A percentile compares a stretch with the other conserved stretches of the same genome.
Evolutionary conservation across 2,329 filamentous ascomycete genomes (phyloP).

Genomic region (Metarhizium anisopliae): DNA sequence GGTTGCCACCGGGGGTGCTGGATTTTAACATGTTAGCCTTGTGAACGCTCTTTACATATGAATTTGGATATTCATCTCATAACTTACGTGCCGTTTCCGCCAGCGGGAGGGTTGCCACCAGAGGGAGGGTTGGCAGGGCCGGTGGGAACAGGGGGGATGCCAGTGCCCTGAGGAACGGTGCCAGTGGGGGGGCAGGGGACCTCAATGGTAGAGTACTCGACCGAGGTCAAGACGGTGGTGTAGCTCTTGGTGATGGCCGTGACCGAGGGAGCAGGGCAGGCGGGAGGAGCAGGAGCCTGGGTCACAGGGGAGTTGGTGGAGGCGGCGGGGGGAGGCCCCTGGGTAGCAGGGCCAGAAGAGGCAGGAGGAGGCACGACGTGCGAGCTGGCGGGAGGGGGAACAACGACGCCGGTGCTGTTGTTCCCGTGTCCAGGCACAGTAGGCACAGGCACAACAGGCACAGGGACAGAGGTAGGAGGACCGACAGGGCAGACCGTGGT

Average conservation of each 20-base stretch:
- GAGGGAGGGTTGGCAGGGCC: constrained; percentile 25
- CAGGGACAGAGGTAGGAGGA: constrained; percentile 12
- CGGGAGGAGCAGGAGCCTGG: constrained; percentile 7
- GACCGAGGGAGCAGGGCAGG: constrained; percentile 31
- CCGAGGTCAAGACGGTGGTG: constrained; percentile 46
- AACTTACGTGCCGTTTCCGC: no score
- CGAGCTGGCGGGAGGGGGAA: neutral
- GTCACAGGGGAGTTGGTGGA: constrained; percentile 2
- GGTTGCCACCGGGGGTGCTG: constrained; percentile 17
- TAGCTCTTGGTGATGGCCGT: constrained; percentile 45
- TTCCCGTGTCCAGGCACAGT: constrained; percentile 9
- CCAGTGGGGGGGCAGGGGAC: constrained; percentile 32
- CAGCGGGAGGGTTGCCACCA: constrained; percentile 18
- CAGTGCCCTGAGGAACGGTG: constrained; percentile 19
- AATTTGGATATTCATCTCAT: no score
- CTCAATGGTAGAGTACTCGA: constrained; percentile 42
- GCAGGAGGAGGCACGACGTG: constrained; percentile 7
- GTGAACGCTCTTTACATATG: neutral
- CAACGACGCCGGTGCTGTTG: neutral
- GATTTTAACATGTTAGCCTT: neutral
- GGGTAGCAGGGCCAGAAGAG: constrained; percentile 6
- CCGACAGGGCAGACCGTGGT: constrained; percentile 31
- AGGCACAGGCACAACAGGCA: neutral
- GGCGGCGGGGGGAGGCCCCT: constrained; percentile 2
- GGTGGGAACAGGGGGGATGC: constrained; percentile 30